Evolutionary conservation across 1,284 basidiomycete genomes (phyloP).

Genomic region (Naganishia sp.): DNA sequence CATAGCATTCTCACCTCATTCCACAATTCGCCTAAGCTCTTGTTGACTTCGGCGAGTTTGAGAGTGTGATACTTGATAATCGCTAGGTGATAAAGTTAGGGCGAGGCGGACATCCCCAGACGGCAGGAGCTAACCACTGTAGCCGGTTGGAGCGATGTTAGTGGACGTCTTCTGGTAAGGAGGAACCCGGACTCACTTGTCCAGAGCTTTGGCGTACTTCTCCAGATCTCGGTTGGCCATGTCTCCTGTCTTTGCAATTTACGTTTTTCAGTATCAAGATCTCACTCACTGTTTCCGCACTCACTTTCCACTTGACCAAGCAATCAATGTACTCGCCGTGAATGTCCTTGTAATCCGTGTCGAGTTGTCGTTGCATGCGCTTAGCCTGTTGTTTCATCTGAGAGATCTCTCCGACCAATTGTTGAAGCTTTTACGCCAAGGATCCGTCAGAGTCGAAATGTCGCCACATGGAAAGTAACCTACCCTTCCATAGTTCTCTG

Average conservation of each 20-base stretch:
- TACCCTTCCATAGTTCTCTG: constrained; percentile 63
- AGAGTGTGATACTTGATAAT: constrained; percentile 98
- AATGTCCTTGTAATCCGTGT: constrained; percentile 81
- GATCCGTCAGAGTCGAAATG: not conserved
- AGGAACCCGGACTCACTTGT: constrained; percentile 67
- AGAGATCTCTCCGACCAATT: constrained; percentile 76
- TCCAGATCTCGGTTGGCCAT: constrained; percentile 93
- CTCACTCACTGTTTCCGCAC: constrained; percentile 4
- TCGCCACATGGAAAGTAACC: constrained; percentile 38
- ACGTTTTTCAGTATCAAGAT: constrained; percentile 2
- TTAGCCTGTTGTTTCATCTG: constrained; percentile 71
- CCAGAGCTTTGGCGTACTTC: constrained; percentile 93
- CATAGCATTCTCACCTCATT: constrained; percentile 61
- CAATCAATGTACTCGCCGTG: constrained; percentile 84
- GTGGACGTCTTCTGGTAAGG: no score
- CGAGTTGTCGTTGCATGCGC: constrained; percentile 68
- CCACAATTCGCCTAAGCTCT: constrained; percentile 93
- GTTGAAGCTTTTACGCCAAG: constrained; percentile 64
- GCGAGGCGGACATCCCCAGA: not conserved
- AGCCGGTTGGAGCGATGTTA: not conserved
- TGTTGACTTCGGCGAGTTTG: constrained; percentile 99
- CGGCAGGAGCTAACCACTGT: constrained; percentile 6
- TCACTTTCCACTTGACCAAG: constrained; percentile 88
- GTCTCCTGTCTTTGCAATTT: constrained; percentile 71
- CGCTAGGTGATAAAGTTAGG: constrained; percentile 61